These are phyloP conservation scores for Astrothelium subdiscretum DNA, from an alignment of 495 filamentous ascomycete species.

Conservation along the genomic window DNA sequence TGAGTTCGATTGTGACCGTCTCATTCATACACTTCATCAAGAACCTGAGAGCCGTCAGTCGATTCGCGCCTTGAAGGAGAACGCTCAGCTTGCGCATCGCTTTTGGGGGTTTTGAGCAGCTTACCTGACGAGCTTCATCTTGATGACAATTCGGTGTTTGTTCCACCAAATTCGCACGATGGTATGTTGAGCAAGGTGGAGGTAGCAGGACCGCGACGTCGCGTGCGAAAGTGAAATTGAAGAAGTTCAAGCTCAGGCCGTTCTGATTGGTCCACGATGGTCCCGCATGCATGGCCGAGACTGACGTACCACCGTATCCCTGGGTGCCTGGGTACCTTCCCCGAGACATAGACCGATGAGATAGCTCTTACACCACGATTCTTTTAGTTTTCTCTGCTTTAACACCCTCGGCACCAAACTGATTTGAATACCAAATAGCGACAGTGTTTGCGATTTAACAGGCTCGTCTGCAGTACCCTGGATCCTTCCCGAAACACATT, in stretches of 20 bases:
- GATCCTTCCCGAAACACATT: neutral
- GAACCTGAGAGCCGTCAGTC: constrained; percentile 49
- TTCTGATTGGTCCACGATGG: neutral
- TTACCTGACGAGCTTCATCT: constrained; percentile 98
- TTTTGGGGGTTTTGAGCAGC: constrained; percentile 24
- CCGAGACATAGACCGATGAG: too few species aligned
- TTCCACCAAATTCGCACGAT: neutral
- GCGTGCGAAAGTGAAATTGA: neutral
- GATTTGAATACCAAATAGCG: too few species aligned
- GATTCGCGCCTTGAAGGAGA: constrained; percentile 19
- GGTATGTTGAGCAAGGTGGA: neutral
- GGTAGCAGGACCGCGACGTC: neutral
- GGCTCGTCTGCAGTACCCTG: too few species aligned
- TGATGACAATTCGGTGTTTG: neutral
- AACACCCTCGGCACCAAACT: neutral
- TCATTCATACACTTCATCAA: constrained; percentile 98
- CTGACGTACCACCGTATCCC: neutral
- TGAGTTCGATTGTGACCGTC: constrained; percentile 92
- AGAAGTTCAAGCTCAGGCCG: neutral
- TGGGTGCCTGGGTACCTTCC: too few species aligned
- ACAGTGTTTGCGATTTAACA: too few species aligned
- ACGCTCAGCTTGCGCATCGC: constrained; percentile 30
- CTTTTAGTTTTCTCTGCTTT: neutral
- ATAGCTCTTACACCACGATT: neutral
- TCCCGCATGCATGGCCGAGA: neutral